Percentiles rank a stretch among this genome's conserved stretches.
phyloP scores from a whole-genome alignment of 768 basidiomycete genomes.

The Cubamyces sp. region DNA sequence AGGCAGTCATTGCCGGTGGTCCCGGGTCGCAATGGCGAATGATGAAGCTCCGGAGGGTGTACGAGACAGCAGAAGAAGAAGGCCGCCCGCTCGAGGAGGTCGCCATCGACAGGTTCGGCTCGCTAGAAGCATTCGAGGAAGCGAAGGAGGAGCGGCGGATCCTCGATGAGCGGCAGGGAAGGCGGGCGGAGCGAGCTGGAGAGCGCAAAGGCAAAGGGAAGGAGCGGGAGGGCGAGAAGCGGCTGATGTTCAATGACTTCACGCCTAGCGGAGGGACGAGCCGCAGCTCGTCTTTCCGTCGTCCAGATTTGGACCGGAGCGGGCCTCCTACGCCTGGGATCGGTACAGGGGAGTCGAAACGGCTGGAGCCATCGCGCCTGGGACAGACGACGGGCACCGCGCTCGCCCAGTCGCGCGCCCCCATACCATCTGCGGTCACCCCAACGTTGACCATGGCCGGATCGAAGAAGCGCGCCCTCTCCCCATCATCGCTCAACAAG shows the following conservation, averaged over 20 bases:
- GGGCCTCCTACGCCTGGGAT: slow-evolving; percentile 52
- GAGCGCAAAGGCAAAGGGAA: slow-evolving; percentile 41
- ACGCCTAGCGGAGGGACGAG: slow-evolving; percentile 65
- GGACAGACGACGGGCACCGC: slow-evolving; percentile 58
- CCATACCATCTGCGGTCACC: slow-evolving; percentile 90
- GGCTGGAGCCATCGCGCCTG: slow-evolving; percentile 64
- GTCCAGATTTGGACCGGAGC: slow-evolving; percentile 62
- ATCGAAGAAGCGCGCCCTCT: slow-evolving; percentile 52
- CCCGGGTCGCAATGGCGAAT: slow-evolving; percentile 97
- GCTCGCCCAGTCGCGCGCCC: slow-evolving; percentile 65
- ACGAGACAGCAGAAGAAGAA: slow-evolving; percentile 90
- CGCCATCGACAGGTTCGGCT: slow-evolving; percentile 87
- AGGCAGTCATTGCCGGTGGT: slow-evolving; percentile 74
- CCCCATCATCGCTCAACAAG: slow-evolving; percentile 84
- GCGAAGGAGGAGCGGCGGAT: slow-evolving; percentile 85
- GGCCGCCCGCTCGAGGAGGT: slow-evolving; percentile 72
- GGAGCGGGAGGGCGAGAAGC: slow-evolving; percentile 43
- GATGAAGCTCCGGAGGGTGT: slow-evolving; percentile 91
- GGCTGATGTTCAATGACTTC: slow-evolving; percentile 72
- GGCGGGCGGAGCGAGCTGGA: slow-evolving; percentile 44
- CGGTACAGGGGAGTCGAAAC: slow-evolving; percentile 36
- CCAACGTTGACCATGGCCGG: slow-evolving; percentile 47
- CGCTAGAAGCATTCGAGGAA: slow-evolving; percentile 83
- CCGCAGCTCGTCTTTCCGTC: slow-evolving; percentile 85
- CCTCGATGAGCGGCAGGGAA: slow-evolving; percentile 79